Evolutionary conservation across 768 basidiomycete species (phyloP).

Genomic region (Mrakia frigida): DNA sequence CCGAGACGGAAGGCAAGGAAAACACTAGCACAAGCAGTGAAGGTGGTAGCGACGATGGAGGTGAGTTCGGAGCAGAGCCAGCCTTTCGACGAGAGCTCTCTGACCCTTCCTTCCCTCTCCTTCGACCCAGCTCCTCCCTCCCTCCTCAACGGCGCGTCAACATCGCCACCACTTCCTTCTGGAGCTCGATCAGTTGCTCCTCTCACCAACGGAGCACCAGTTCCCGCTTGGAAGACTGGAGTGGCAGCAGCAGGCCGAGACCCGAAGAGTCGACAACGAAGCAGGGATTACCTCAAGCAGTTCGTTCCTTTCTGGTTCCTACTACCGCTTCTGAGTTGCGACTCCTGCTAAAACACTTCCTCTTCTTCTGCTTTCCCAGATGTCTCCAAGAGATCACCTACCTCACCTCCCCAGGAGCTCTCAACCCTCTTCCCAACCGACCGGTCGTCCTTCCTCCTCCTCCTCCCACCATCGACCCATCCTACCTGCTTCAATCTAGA

Average conservation of each 20-base stretch:
- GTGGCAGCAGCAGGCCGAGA: conserved; percentile 78
- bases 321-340: conserved; percentile 6
- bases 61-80: neutral
- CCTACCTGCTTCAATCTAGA: neutral
- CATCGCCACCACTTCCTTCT: conserved; percentile 7
- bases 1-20: conserved; percentile 31
- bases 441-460: conserved; percentile 46
- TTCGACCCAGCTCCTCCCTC: neutral
- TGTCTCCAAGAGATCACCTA: conserved; percentile 98
- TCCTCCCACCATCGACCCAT: neutral
- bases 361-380: conserved; percentile 47
- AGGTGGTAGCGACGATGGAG: conserved; percentile 28
- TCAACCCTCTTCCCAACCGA: conserved; percentile 91
- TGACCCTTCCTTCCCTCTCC: neutral
- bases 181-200: conserved; percentile 1
- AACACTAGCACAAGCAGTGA: conserved; percentile 17
- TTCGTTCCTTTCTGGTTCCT: conserved; percentile 46
- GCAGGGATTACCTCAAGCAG: conserved; percentile 96
- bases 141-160: conserved; percentile 2
- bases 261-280: conserved; percentile 90
- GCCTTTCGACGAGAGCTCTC: neutral
- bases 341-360: conserved; percentile 30
- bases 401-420: conserved; percentile 90
- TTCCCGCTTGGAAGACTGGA: conserved; percentile 47
- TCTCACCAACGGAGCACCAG: conserved; percentile 17